Conservation (phyloP, 1,139 yeast species). For the Waltiozyma sp. region DNA sequence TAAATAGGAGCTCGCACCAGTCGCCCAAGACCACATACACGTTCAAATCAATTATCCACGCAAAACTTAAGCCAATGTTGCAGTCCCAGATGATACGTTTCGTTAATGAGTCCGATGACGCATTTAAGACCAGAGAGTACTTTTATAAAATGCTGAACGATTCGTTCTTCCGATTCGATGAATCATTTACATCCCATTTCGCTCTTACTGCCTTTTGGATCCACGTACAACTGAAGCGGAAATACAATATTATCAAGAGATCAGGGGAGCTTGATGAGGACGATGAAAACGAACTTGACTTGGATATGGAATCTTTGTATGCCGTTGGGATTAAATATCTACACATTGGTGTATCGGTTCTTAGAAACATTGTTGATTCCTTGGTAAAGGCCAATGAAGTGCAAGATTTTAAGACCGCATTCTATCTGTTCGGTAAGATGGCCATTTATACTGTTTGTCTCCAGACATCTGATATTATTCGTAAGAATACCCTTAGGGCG, state of each 20-base stretch:
- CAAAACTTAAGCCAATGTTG: slow-evolving; percentile 1
- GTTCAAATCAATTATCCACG: slow-evolving; percentile 7
- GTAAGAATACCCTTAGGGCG: slow-evolving; percentile 4
- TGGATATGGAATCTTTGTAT: slow-evolving; percentile 4
- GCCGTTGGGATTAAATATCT: slow-evolving; percentile 4
- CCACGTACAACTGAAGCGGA: slow-evolving; percentile 9
- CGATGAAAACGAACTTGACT: slow-evolving; percentile 1
- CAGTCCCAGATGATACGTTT: slow-evolving; percentile 8
- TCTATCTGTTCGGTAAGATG: slow-evolving; percentile 1
- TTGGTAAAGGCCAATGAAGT: slow-evolving; percentile 6
- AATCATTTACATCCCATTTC: slow-evolving; percentile 5
- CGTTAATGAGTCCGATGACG: slow-evolving; percentile 5
- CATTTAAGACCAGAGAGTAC: slow-evolving; percentile 6
- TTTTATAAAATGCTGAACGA: slow-evolving; percentile 5
- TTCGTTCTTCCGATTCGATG: slow-evolving; percentile 3
- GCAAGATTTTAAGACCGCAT: slow-evolving; percentile 4
- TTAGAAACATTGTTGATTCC: neutral
- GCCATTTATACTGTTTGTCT: slow-evolving; percentile 9
- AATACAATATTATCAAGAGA: neutral
- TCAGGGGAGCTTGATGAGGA: neutral
- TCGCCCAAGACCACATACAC: neutral
- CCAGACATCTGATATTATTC: slow-evolving; percentile 10
- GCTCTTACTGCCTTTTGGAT: slow-evolving; percentile 9
- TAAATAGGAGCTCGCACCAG: neutral
- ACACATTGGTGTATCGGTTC: slow-evolving; percentile 1